Conservation (phyloP, 2,329 filamentous ascomycete species). For the Pyricularia pennisetigena region DNA sequence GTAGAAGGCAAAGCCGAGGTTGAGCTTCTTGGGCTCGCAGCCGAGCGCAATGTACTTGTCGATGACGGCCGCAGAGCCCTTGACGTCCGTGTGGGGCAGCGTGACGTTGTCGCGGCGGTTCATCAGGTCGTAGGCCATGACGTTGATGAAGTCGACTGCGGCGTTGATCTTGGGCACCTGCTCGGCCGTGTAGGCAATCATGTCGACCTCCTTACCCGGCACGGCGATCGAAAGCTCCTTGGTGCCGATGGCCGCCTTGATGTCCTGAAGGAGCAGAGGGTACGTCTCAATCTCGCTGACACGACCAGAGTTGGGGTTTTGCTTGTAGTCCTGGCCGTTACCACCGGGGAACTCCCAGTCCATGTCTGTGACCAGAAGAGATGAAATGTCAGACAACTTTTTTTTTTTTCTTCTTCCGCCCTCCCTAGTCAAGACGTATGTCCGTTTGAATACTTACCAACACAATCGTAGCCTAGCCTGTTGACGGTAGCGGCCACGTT, state of each 20-base stretch:
- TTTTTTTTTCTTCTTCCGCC: no score
- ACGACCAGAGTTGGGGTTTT: constrained; percentile 49
- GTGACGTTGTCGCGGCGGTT: constrained; percentile 57
- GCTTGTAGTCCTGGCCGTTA: constrained; percentile 62
- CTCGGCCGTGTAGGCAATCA: constrained; percentile 54
- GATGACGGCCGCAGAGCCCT: constrained; percentile 41
- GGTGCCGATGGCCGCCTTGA: constrained; percentile 41
- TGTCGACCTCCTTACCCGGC: constrained; percentile 52
- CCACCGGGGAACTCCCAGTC: constrained; percentile 61
- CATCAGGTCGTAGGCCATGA: constrained; percentile 62
- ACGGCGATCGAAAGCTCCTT: constrained; percentile 60
- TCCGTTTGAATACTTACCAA: no score
- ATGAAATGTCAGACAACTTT: not conserved
- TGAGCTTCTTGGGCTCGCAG: constrained; percentile 39
- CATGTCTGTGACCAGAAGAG: constrained; percentile 27
- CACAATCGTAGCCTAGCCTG: constrained; percentile 48
- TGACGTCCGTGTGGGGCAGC: constrained; percentile 55
- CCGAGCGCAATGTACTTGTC: constrained; percentile 50
- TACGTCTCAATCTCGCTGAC: constrained; percentile 53
- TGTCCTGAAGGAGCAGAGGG: constrained; percentile 47
- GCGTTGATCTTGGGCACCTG: constrained; percentile 48
- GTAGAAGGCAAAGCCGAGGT: constrained; percentile 59
- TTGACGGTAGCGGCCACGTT: constrained; percentile 46
- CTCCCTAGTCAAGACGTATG: no score
- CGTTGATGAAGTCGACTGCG: constrained; percentile 56